phyloP scores from a whole-genome alignment of 306 rosid genomes.

The Cicer cuneatum region DNA sequence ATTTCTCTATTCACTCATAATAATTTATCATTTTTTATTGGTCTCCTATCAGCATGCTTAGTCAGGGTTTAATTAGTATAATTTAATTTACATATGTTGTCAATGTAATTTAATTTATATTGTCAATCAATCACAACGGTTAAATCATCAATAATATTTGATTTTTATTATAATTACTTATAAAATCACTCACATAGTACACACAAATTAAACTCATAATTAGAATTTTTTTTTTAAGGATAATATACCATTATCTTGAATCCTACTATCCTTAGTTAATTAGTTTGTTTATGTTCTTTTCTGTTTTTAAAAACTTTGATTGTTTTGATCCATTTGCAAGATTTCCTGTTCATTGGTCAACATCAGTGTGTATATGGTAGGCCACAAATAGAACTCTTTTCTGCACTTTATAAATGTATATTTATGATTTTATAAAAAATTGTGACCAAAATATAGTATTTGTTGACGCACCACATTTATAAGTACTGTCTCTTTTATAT shows the following conservation, averaged over 20 bases:
- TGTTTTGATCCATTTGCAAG: constrained; percentile 30
- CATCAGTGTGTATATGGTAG: constrained; percentile 46
- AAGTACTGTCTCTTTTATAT: no score
- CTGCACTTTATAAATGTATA: constrained; percentile 17
- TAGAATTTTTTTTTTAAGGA: no score
- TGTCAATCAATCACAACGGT: no score
- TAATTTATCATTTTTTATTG: constrained; percentile 16
- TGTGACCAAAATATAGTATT: neutral
- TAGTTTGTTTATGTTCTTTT: neutral
- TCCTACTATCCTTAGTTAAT: constrained; percentile 26
- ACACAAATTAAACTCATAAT: no score
- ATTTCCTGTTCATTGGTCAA: constrained; percentile 51
- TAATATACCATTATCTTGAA: constrained; percentile 31
- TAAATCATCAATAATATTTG: no score
- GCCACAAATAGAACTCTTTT: constrained; percentile 17
- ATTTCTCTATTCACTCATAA: no score
- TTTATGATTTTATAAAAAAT: neutral
- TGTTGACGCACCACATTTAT: no score
- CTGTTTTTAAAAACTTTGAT: neutral
- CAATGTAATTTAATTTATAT: no score
- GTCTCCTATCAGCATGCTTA: constrained; percentile 49
- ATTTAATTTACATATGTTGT: no score
- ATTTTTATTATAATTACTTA: no score
- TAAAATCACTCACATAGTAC: no score
- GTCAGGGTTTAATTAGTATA: constrained; percentile 7